Conservation (phyloP, 176 grass and related monocot species). For the Oryza rufipogon region DNA sequence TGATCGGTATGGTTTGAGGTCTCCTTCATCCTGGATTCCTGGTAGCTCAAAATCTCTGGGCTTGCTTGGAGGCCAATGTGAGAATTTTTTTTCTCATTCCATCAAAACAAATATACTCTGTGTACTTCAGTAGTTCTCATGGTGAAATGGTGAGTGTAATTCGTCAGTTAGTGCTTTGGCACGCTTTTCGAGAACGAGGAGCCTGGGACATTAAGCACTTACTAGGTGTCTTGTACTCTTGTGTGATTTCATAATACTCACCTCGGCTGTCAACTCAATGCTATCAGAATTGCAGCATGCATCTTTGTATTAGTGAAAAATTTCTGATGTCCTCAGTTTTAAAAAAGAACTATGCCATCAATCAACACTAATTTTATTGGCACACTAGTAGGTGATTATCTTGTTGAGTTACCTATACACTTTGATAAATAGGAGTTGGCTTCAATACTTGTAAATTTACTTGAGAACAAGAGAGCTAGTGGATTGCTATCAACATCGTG, state of each 20-base stretch:
- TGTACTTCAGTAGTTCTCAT: not conserved
- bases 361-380: not conserved
- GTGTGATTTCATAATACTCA: not conserved
- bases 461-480: not conserved
- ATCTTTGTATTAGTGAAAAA: not conserved
- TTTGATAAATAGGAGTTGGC: conserved; percentile 20
- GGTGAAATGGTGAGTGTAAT: not conserved
- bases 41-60: not conserved
- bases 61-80: not conserved
- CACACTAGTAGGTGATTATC: conserved; percentile 1
- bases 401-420: not conserved
- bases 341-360: not conserved
- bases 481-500: not conserved
- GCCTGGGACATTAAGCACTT: not conserved
- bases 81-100: not conserved
- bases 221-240: not conserved
- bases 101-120: not conserved
- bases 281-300: not conserved
- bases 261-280: not conserved
- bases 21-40: not conserved
- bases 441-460: not conserved
- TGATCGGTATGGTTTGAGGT: not conserved
- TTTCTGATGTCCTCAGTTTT: not conserved
- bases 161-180: not conserved
- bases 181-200: not conserved